Evolutionary conservation across 2,329 filamentous ascomycete genomes (phyloP).

Genomic region (Trichoderma sp.): DNA sequence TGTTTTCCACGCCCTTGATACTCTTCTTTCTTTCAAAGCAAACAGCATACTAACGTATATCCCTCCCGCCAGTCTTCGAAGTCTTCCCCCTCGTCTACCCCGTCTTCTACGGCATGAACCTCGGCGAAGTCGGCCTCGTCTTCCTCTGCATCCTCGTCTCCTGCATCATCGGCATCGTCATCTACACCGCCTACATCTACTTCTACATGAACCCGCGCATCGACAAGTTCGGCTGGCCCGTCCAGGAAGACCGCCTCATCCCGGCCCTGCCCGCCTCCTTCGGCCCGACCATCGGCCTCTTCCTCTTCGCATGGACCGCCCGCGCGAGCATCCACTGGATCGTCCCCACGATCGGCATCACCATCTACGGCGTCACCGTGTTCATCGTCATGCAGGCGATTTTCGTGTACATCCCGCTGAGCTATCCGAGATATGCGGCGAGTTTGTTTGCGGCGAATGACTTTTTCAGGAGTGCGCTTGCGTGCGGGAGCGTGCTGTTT

Average conservation of each 20-base stretch:
- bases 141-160: constrained; percentile 64
- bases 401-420: constrained; percentile 61
- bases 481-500: constrained; percentile 62
- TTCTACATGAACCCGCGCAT: constrained; percentile 56
- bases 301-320: constrained; percentile 63
- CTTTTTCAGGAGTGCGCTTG: constrained; percentile 60
- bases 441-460: constrained; percentile 64
- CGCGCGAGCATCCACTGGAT: constrained; percentile 56
- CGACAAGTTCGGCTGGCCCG: constrained; percentile 50
- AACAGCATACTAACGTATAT: constrained; percentile 26
- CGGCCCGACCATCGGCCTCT: constrained; percentile 60
- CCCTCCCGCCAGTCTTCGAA: constrained; percentile 53
- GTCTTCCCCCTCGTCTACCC: constrained; percentile 67
- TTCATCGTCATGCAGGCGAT: constrained; percentile 63
- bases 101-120: constrained; percentile 60
- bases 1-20: too few species aligned
- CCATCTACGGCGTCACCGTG: constrained; percentile 53
- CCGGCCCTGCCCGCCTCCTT: constrained; percentile 58
- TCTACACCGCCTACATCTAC: constrained; percentile 56
- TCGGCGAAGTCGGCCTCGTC: constrained; percentile 60
- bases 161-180: constrained; percentile 53
- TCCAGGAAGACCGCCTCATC: constrained; percentile 57
- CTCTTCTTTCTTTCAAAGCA: too few species aligned
- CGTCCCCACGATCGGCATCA: constrained; percentile 59
- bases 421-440: constrained; percentile 60